These are phyloP conservation scores for Phaseolus coccineus DNA, from an alignment of 331 rosid species.

Conservation along the genomic window DNA sequence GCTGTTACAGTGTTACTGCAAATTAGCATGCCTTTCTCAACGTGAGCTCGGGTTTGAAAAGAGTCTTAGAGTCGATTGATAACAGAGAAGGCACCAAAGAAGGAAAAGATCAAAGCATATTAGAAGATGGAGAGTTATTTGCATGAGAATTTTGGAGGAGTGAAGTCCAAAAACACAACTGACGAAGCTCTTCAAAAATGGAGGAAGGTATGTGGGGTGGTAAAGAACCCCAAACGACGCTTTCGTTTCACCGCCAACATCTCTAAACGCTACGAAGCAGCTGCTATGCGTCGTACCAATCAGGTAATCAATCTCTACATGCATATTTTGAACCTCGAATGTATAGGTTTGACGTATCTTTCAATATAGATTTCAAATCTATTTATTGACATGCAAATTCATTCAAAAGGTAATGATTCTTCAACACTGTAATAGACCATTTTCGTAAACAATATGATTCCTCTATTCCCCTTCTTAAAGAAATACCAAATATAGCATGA, in stretches of 20 bases:
- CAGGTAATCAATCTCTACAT: slow-evolving; percentile 56
- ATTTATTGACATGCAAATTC: not conserved
- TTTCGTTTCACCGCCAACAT: slow-evolving; percentile 96
- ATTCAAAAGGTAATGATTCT: not conserved
- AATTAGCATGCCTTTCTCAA: not conserved
- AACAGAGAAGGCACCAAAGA: not conserved
- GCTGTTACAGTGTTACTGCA: slow-evolving; percentile 12
- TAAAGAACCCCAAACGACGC: slow-evolving; percentile 88
- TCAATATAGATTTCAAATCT: slow-evolving; percentile 2
- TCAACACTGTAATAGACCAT: not conserved
- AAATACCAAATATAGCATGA: slow-evolving; percentile 13
- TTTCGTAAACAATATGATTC: slow-evolving; percentile 18
- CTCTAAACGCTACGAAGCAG: slow-evolving; percentile 82
- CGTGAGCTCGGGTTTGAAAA: not conserved
- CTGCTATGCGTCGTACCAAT: slow-evolving; percentile 90
- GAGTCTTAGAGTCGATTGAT: not conserved
- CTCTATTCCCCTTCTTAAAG: not conserved
- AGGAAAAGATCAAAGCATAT: not conserved
- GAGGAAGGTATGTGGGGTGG: slow-evolving; percentile 82
- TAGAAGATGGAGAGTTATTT: slow-evolving; percentile 73
- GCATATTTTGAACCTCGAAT: not conserved
- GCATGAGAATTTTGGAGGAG: slow-evolving; percentile 75
- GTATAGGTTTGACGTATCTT: not conserved
- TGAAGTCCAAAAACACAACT: slow-evolving; percentile 74
- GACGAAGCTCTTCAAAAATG: slow-evolving; percentile 80